phyloP scores from a whole-genome alignment of 441 rosid species.

The Populus hybrid region DNA sequence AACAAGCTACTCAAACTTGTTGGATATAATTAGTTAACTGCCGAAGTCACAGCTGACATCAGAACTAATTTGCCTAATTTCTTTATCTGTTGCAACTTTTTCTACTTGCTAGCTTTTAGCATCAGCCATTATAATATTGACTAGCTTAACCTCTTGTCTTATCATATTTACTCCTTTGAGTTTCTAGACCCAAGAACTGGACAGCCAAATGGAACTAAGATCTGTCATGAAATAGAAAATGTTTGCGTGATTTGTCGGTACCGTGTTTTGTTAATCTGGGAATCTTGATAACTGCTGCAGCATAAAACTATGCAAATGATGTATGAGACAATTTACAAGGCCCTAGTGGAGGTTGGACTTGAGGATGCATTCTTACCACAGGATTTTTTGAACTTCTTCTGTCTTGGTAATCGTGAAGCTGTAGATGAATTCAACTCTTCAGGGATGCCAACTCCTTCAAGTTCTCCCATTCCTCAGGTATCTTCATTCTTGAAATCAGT shows the following conservation, averaged over 20 bases:
- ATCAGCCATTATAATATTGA: background rate
- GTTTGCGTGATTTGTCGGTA: background rate
- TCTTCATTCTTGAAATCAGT: slow-evolving; percentile 8
- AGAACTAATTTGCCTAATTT: background rate
- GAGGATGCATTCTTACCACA: slow-evolving; percentile 62
- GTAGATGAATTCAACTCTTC: slow-evolving; percentile 26
- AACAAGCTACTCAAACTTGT: too few species aligned
- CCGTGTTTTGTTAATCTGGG: slow-evolving; percentile 11
- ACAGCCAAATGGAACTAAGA: background rate
- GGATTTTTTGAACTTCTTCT: slow-evolving; percentile 88
- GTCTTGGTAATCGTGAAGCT: slow-evolving; percentile 84
- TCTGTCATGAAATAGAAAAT: background rate
- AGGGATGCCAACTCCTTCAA: slow-evolving; percentile 35
- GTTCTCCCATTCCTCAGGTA: slow-evolving; percentile 77
- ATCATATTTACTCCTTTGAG: background rate
- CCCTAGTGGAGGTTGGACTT: slow-evolving; percentile 75
- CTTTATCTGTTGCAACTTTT: background rate
- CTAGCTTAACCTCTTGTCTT: background rate
- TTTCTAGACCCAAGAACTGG: slow-evolving; percentile 1
- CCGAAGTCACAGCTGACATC: background rate
- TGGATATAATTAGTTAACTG: background rate
- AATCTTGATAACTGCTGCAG: slow-evolving; percentile 38
- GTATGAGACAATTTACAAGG: slow-evolving; percentile 86
- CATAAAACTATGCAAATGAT: slow-evolving; percentile 97
- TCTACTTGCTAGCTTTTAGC: background rate